A percentile compares a stretch with the other conserved stretches of the same genome.
phyloP scores from a whole-genome alignment of 2,329 filamentous ascomycete species.

The Colletotrichum noveboracense region DNA sequence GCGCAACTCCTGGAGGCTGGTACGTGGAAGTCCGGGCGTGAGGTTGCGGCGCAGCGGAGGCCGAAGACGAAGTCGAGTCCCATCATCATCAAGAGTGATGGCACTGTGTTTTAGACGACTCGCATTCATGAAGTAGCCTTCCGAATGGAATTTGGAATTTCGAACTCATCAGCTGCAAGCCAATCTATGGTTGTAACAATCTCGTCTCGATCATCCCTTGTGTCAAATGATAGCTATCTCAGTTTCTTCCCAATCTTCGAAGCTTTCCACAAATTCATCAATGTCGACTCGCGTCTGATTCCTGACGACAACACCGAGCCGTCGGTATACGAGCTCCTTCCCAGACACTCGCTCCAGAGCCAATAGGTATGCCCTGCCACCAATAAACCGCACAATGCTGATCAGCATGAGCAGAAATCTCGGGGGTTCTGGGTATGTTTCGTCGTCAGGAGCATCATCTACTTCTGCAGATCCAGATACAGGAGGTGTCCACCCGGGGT shows the following conservation, averaged over 20 bases:
- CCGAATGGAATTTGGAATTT: not conserved
- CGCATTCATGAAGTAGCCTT: not conserved
- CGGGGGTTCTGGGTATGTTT: not conserved
- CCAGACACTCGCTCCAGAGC: not conserved
- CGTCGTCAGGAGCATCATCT: not conserved
- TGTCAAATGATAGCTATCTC: not conserved
- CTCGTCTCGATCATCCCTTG: not conserved
- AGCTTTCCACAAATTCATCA: not conserved
- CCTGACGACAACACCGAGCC: not conserved
- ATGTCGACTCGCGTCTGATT: not conserved
- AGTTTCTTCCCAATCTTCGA: not conserved
- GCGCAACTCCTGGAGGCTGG: conserved; percentile 59
- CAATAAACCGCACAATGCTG: not conserved
- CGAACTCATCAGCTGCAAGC: not conserved
- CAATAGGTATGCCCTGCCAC: not conserved
- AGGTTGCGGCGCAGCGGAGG: conserved; percentile 78
- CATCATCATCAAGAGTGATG: conserved; percentile 82
- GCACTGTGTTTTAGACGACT: conserved; percentile 60
- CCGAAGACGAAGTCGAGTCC: conserved; percentile 84
- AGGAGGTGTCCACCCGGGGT: not conserved
- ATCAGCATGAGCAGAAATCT: not conserved
- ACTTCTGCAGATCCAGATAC: not conserved
- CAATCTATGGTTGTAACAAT: not conserved
- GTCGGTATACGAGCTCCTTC: not conserved
- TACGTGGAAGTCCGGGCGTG: conserved; percentile 72